phyloP scores from a whole-genome alignment of 306 rosid species.

The Vigna trinervia region DNA sequence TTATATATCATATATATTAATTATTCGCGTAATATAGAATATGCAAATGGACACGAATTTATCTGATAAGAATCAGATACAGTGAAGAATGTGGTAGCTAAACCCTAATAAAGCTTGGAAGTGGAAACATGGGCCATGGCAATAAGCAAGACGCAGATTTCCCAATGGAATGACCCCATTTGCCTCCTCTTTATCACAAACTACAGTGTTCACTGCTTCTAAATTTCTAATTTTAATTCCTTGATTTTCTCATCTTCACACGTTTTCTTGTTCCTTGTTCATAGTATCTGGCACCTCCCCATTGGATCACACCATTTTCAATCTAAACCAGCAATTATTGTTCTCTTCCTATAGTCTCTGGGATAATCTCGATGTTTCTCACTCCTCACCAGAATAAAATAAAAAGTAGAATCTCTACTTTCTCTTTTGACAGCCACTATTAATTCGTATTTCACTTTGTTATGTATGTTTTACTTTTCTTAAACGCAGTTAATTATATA shows the following conservation, averaged over 20 bases:
- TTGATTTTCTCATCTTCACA: conserved; percentile 47
- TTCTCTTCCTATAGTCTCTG: conserved; percentile 33
- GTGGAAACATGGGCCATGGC: conserved; percentile 40
- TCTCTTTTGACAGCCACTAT: not conserved
- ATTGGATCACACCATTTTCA: conserved; percentile 51
- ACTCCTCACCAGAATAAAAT: not conserved
- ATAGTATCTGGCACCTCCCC: conserved; percentile 43
- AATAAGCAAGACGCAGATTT: conserved; percentile 37
- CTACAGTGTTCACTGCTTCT: not conserved
- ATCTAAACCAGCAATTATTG: conserved; percentile 41
- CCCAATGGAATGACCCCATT: conserved; percentile 42
- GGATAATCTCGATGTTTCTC: conserved; percentile 49
- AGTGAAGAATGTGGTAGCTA: not conserved
- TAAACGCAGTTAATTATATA: not conserved
- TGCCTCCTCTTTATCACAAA: conserved; percentile 6
- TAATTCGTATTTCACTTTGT: conserved; percentile 1
- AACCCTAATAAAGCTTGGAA: conserved; percentile 30
- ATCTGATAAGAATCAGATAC: not conserved
- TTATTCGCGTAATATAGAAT: no score
- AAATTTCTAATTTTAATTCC: conserved; percentile 18
- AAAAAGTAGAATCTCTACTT: conserved; percentile 34
- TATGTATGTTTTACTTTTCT: not conserved
- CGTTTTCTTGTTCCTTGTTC: conserved; percentile 46
- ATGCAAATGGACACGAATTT: no score
- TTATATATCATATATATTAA: no score